Evolutionary conservation across 352 stramenopile species (phyloP), one percentile per base, ranked within the genome.

Genomic region (Phytophthora boehmeriae): DNA sequence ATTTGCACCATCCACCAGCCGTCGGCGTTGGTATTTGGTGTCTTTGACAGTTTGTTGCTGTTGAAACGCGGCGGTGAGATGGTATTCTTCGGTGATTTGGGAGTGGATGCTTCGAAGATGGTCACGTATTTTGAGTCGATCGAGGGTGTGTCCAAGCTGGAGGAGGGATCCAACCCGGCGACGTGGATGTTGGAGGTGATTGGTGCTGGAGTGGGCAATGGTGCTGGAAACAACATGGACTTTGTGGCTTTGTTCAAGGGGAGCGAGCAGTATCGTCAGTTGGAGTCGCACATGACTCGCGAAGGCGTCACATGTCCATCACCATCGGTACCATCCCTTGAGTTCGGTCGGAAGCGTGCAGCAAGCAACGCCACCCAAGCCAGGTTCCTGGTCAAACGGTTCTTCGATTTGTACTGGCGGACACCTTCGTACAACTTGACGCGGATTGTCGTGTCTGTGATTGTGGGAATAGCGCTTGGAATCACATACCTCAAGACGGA

Each of bases 1-100:
- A 59, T 96, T 0, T 94, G 90, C 38, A 96, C 87, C 9, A 97
- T 97, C 63, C 90, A 97, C 60, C 90, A 97, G 70, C 90, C 90
- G 11, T 55, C 48, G 5, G 41, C 57, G 17, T 32, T 54, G 32
- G 48, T 65, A 30, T 65, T 59, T 9, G 50, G 80, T 11, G 76
- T 79, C 19, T 93, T 95, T 66, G 85, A 96, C 67, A 76, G 77
- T 46, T 27, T 93, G 10, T 72, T 94, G 48, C 57, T 96, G 4
- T 60, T 95, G n/a, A 71, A 82, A 27, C 56, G 59, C 14, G 74
- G 74, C 75, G 79, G 80, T 10, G 53, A 65, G 34, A 78, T 67
- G 8, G 68, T 83, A 2, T 89, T 79, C 47, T 84, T 78, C 38
- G 80, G 79, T 23, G 73, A 88, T n/a, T 49, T 90, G 1, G 74